Evolutionary conservation across 768 basidiomycete genomes (phyloP).

Genomic region (Arthromyces matolae): DNA sequence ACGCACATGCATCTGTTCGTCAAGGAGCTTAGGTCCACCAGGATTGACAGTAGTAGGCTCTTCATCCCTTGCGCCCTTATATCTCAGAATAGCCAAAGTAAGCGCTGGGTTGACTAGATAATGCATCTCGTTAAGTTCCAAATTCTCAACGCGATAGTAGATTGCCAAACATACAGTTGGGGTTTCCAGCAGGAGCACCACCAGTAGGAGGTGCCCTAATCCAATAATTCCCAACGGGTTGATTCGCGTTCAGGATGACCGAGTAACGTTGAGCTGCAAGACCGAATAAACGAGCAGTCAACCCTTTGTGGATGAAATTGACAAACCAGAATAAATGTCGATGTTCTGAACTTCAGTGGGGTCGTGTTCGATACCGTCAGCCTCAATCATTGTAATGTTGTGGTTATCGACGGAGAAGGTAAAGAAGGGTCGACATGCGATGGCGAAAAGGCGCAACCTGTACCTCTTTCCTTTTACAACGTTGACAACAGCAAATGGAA

Average conservation of each 20-base stretch:
- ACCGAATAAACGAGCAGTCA: background rate
- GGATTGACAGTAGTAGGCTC: slow-evolving; percentile 24
- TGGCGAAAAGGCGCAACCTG: slow-evolving; percentile 45
- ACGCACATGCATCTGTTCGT: slow-evolving; percentile 23
- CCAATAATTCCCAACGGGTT: slow-evolving; percentile 44
- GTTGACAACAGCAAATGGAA: slow-evolving; percentile 38
- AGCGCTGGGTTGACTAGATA: slow-evolving; percentile 19
- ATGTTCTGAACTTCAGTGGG: slow-evolving; percentile 38
- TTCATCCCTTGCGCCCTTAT: slow-evolving; percentile 23
- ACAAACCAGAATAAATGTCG: slow-evolving; percentile 38
- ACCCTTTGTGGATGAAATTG: background rate
- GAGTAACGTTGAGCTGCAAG: slow-evolving; percentile 33
- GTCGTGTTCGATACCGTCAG: slow-evolving; percentile 38
- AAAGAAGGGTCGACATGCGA: slow-evolving; percentile 44
- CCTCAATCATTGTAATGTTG: slow-evolving; percentile 33
- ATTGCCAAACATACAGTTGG: slow-evolving; percentile 16
- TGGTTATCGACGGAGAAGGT: slow-evolving; percentile 36
- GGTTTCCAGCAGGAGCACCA: slow-evolving; percentile 18
- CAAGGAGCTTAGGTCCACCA: slow-evolving; percentile 16
- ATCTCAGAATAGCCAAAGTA: slow-evolving; percentile 31
- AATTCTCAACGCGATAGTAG: background rate
- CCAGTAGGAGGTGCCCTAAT: slow-evolving; percentile 29
- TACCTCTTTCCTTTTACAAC: slow-evolving; percentile 41
- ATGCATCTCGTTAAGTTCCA: background rate
- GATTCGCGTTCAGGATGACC: slow-evolving; percentile 37